phyloP scores from a whole-genome alignment of 176 grass and related monocot species.

The Otatea glauca region DNA sequence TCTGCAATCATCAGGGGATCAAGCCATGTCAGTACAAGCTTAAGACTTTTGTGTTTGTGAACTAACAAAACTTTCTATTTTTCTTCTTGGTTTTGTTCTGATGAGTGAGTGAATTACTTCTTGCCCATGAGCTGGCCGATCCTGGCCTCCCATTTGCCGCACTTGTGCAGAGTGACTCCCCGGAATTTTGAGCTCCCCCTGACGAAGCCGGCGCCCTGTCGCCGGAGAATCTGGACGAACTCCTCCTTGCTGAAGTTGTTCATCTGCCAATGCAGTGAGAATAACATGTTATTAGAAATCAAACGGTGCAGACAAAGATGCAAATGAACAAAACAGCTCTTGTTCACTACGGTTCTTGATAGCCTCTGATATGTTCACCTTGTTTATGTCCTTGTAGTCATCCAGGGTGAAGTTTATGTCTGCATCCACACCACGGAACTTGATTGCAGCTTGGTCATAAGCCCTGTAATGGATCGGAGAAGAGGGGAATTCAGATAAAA shows the following conservation, averaged over 20 bases:
- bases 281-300: neutral
- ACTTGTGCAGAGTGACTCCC: slow-evolving; percentile 77
- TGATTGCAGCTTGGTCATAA: slow-evolving; percentile 70
- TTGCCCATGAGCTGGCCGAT: slow-evolving; percentile 75
- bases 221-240: slow-evolving; percentile 68
- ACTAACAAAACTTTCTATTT: neutral
- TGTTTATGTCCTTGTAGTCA: slow-evolving; percentile 58
- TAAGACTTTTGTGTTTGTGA: neutral
- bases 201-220: slow-evolving; percentile 64
- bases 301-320: neutral
- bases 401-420: slow-evolving; percentile 64
- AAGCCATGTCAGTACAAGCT: neutral
- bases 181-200: slow-evolving; percentile 68
- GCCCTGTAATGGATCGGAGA: slow-evolving; percentile 40
- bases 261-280: slow-evolving; percentile 52
- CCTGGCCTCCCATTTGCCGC: slow-evolving; percentile 80
- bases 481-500: neutral
- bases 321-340: slow-evolving; percentile 6
- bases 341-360: neutral
- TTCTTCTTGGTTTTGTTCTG: slow-evolving; percentile 3
- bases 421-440: slow-evolving; percentile 61
- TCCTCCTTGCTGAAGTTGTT: slow-evolving; percentile 69
- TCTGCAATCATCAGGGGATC: slow-evolving; percentile 34
- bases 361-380: slow-evolving; percentile 47
- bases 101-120: slow-evolving; percentile 47